Evolutionary conservation across 2,329 filamentous ascomycete species (phyloP).

Genomic region (Trichoderma koningiopsis): DNA sequence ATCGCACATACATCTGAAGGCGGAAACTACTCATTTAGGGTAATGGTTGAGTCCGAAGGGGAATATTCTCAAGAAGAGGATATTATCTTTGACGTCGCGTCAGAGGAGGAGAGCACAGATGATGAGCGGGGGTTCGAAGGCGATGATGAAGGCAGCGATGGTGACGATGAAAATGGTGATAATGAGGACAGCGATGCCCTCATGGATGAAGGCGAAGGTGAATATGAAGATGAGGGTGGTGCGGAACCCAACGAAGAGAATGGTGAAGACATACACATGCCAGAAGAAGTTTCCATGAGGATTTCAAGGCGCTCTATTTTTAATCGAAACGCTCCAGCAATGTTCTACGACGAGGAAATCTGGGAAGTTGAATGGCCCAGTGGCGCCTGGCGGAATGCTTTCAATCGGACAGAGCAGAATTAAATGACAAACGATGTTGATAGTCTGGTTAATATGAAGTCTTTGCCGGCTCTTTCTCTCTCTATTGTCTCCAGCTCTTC

Average conservation of each 20-base stretch:
- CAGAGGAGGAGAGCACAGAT: not conserved
- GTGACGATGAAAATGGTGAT: not conserved
- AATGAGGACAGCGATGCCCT: not conserved
- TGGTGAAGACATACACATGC: not conserved
- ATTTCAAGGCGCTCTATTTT: not conserved
- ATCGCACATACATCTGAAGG: not conserved
- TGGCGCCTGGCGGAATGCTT: not conserved
- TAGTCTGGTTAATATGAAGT: not conserved
- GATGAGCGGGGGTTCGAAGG: not conserved
- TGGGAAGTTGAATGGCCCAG: not conserved
- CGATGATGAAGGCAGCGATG: not conserved
- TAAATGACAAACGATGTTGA: not conserved
- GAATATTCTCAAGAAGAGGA: not conserved
- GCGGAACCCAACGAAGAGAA: not conserved
- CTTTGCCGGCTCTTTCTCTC: not conserved
- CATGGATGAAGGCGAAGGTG: not conserved
- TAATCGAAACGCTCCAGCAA: not conserved
- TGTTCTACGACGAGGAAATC: not conserved
- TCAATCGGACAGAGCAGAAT: not conserved
- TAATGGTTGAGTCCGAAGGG: not conserved
- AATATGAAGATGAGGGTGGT: not conserved
- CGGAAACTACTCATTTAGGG: not conserved
- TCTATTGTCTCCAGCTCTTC: not conserved
- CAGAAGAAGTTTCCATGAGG: not conserved
- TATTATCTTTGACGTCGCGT: not conserved